Conservation (phyloP, 345 rosid genomes). For the Pugionium cornutum region DNA sequence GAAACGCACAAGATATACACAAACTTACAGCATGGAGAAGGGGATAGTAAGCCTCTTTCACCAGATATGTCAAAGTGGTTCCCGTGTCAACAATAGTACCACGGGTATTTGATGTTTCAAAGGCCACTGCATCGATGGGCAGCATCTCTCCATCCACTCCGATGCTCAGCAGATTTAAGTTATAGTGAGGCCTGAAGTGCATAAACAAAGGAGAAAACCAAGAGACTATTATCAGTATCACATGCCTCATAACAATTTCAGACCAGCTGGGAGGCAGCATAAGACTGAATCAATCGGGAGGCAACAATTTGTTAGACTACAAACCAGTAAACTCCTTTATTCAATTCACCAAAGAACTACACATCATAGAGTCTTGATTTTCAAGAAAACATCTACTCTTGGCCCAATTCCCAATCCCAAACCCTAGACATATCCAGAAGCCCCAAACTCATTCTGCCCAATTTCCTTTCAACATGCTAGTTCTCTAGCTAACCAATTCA, state of each 20-base stretch:
- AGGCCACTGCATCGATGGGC: constrained; percentile 63
- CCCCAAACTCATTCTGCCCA: not conserved
- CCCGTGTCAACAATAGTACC: constrained; percentile 98
- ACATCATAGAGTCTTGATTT: not conserved
- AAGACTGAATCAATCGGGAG: not conserved
- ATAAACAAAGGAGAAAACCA: constrained; percentile 14
- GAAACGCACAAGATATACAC: constrained; percentile 21
- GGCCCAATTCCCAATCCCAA: constrained; percentile 3
- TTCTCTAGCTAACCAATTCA: not conserved
- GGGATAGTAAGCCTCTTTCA: constrained; percentile 79
- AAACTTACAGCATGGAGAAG: constrained; percentile 80
- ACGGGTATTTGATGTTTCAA: constrained; percentile 63
- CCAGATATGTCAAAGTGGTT: constrained; percentile 94
- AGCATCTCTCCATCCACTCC: constrained; percentile 68
- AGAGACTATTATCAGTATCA: constrained; percentile 6
- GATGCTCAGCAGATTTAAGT: constrained; percentile 79
- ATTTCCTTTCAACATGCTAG: not conserved
- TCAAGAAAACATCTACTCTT: not conserved
- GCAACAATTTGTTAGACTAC: not conserved
- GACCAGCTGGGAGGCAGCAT: not conserved
- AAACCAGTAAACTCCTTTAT: not conserved
- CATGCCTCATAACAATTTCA: constrained; percentile 1
- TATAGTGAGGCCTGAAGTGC: constrained; percentile 90
- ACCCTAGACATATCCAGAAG: not conserved
- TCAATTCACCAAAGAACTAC: not conserved